A percentile compares a stretch with the other conserved stretches of the same genome.
Evolutionary conservation across 2,329 filamentous ascomycete species (phyloP).

Genomic region (Calonectria pseudoturangicola): DNA sequence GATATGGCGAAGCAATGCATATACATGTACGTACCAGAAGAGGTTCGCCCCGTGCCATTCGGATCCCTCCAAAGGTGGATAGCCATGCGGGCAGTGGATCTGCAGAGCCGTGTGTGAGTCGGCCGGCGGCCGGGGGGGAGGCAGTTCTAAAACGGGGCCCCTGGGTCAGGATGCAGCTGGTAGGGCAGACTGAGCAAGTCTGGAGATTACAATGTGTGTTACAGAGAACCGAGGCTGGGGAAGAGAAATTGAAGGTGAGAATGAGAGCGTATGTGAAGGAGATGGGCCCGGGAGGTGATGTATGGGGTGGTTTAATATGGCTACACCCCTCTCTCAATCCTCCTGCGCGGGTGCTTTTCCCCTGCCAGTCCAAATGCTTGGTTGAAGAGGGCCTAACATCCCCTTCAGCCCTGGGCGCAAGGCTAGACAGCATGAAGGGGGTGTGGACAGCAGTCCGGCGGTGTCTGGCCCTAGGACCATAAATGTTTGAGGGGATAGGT

Average conservation of each 20-base stretch:
- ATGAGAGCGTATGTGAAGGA: conserved; percentile 22
- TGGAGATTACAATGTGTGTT: conserved; percentile 32
- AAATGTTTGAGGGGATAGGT: conserved; percentile 17
- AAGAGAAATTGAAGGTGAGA: background rate
- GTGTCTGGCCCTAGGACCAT: conserved; percentile 10
- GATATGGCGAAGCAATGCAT: conserved; percentile 45
- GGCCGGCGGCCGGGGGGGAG: conserved; percentile 46
- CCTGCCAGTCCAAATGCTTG: conserved; percentile 34
- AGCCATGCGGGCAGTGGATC: conserved; percentile 52
- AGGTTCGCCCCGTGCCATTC: conserved; percentile 43
- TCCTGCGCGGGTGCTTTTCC: conserved; percentile 10
- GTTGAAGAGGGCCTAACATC: conserved; percentile 21
- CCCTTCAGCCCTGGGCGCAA: conserved; percentile 40
- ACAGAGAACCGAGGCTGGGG: conserved; percentile 14
- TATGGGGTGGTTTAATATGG: conserved; percentile 29
- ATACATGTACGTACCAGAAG: conserved; percentile 45
- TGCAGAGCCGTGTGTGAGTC: conserved; percentile 44
- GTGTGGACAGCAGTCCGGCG: conserved; percentile 25
- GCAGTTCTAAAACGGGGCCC: conserved; percentile 36
- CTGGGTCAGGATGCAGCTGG: conserved; percentile 29
- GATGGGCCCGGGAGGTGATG: background rate
- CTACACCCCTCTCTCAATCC: conserved; percentile 23
- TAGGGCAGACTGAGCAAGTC: conserved; percentile 48
- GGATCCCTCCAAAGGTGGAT: conserved; percentile 38
- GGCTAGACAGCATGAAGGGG: conserved; percentile 27